Evolutionary conservation across 2,329 filamentous ascomycete species (phyloP), one percentile per base, ranked within the genome.

Genomic region (Elsinoe australis): DNA sequence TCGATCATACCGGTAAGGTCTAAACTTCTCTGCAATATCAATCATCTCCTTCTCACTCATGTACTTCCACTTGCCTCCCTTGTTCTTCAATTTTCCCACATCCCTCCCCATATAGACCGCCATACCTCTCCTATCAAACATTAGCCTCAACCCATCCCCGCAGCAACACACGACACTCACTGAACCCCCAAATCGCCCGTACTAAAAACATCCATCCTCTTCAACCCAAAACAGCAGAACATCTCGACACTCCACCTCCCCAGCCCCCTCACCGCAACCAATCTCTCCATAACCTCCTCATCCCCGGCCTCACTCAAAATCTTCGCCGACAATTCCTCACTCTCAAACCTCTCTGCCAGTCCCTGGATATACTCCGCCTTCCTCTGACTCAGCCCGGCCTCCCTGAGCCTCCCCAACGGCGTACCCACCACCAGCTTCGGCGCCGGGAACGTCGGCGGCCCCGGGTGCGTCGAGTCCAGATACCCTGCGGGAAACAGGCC

Each of bases 171-270:
- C 7, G 5, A 15, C 33, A 73, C 74, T 65, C 62, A 77, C 76
- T 96, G 92, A 36, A 98, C 87, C 3, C 92, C 92, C 53, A 98
- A 68, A 67, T 98, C 90, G 1, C 92, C 90, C 1, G 87, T 83
- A 17, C 83, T 87, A 63, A 96, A 95, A 17, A 98, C 86, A 67
- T 98, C 90, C 74, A 88, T 83, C 9, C 89, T 75, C 74, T 95
- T 96, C 32, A 98, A 71, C n/a, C 80, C 85, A 66, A 98, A 96
- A 66, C 85, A 87, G 42, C 89, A 87, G 71, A 98, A 98, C 92
- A 98, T 96, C 71, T 95, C 89, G 10, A 94, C 88, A 39, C 83
- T 89, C 92, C 92, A 96, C 47, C 75, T 76, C 0, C 92, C 92
- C 42, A 96, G 68, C 0, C 92, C 92, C 7, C 90, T 76, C 4